Base-by-base conservation (phyloP, 257 asterid genomes). In the Solanum chaucha region DNA sequence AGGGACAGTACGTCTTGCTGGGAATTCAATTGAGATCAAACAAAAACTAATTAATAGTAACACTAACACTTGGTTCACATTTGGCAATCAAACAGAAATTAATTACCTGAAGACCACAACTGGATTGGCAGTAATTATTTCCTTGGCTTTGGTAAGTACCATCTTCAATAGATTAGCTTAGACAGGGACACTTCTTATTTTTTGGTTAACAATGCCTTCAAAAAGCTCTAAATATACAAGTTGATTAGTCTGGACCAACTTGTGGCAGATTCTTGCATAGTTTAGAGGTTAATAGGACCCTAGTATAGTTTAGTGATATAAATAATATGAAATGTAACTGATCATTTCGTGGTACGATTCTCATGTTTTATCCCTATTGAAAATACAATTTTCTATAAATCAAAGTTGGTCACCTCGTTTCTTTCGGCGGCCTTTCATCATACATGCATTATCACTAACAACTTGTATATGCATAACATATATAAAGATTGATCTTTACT, bases 1-100 rank as follows among this genome's bases (percentile, higher is more conserved):
- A 96, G 6, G 99, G 95, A 85, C 99, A 96, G 91, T 82, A 92
- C 83, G 94, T 85, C 87, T 96, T 96, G 98, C 98, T 96, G 98
- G 89, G 35, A 85, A 81, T 59, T 81, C 55, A 70, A 72, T 75
- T 40, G 6, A n/a, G 12, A 44, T 2, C 84, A 30, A 83, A 8
- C 46, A 22, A 83, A 8, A 28, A 28, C 26, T 8, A 35, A 70
- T 55, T 55, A 55, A 55, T 55, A 55, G 61, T 14, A 82, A 41
- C 83, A 28, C 28, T 28, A 28, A 28, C 28, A 41, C 46, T 10
- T 61, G 6, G 0, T 24, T 24, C 61, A 17, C 19, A 48, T 48
- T 81, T 17, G 5, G 2, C 89, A 85, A 51, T 81, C 64, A 55
- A 55, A 28, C 64, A 84, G 36, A 81, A 5, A 55, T 6, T 85